These are phyloP conservation scores for Cyclotella choctawhatcheeana DNA, from an alignment of 108 stramenopile species.

Conservation along the genomic window DNA sequence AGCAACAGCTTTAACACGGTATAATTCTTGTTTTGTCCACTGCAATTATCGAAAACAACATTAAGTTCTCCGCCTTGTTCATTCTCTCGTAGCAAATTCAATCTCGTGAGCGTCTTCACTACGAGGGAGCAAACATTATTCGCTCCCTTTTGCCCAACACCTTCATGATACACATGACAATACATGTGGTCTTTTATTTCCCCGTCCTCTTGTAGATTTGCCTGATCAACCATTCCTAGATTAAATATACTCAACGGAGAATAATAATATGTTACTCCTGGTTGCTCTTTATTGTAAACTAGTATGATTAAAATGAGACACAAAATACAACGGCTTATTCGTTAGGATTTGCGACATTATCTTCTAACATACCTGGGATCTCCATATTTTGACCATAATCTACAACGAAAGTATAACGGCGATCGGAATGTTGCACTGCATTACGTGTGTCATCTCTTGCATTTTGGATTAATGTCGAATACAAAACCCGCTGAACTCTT, in stretches of 20 bases:
- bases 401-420: not conserved
- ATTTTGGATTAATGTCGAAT: not conserved
- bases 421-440: not conserved
- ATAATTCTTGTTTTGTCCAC: slow-evolving; percentile 38
- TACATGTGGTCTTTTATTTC: not conserved
- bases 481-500: not conserved
- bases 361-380: not conserved
- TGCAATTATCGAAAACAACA: slow-evolving; percentile 26
- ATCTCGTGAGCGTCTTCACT: slow-evolving; percentile 2
- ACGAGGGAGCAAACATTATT: slow-evolving; percentile 25
- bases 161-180: slow-evolving; percentile 13
- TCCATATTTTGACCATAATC: slow-evolving; percentile 9
- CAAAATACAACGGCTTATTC: no score
- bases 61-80: slow-evolving; percentile 9
- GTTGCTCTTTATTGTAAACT: not conserved
- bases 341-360: no score
- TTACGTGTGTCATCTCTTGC: not conserved
- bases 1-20: slow-evolving; percentile 30
- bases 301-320: no score
- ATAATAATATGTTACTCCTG: slow-evolving; percentile 10
- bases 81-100: not conserved
- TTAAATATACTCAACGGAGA: slow-evolving; percentile 1
- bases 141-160: slow-evolving; percentile 22
- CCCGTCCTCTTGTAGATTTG: not conserved
- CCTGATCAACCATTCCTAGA: not conserved